phyloP scores from a whole-genome alignment of 2,329 filamentous ascomycete genomes.

The Pyrenochaeta sp. region DNA sequence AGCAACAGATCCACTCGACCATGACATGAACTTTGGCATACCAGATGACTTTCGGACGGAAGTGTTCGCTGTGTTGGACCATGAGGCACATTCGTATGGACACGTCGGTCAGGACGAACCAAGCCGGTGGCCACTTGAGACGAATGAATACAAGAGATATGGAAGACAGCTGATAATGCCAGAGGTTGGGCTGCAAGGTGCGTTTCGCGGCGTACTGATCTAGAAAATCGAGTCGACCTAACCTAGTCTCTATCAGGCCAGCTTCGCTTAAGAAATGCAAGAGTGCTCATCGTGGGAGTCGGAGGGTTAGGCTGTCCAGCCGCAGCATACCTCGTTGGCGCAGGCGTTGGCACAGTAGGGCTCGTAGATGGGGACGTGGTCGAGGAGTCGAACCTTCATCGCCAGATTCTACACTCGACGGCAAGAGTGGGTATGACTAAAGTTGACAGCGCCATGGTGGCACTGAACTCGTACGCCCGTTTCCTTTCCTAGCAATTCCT shows the following conservation, averaged over 20 bases:
- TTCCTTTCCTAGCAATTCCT: background rate
- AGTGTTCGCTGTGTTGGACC: slow-evolving; percentile 46
- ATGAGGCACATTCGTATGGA: slow-evolving; percentile 13
- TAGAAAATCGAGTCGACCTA: background rate
- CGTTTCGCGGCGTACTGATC: slow-evolving; percentile 12
- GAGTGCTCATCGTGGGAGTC: slow-evolving; percentile 82
- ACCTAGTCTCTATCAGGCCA: slow-evolving; percentile 65
- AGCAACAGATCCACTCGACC: slow-evolving; percentile 34
- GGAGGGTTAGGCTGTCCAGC: slow-evolving; percentile 93
- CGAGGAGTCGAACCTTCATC: slow-evolving; percentile 88
- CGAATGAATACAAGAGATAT: slow-evolving; percentile 84
- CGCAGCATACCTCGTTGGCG: slow-evolving; percentile 88
- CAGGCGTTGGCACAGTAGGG: slow-evolving; percentile 83
- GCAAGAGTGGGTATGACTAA: slow-evolving; percentile 76
- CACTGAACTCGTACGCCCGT: slow-evolving; percentile 55
- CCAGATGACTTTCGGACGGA: slow-evolving; percentile 54
- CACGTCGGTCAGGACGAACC: slow-evolving; percentile 10
- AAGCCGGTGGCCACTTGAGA: slow-evolving; percentile 69
- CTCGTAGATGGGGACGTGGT: slow-evolving; percentile 88
- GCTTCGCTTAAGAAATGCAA: slow-evolving; percentile 71
- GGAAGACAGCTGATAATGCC: slow-evolving; percentile 90
- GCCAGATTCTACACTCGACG: slow-evolving; percentile 83
- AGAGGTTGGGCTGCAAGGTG: slow-evolving; percentile 77
- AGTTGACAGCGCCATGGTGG: slow-evolving; percentile 71
- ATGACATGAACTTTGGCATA: slow-evolving; percentile 51